Evolutionary conservation across 768 basidiomycete species (phyloP), one percentile per base, ranked within the genome.

Genomic region (Tylopilus intermedius): DNA sequence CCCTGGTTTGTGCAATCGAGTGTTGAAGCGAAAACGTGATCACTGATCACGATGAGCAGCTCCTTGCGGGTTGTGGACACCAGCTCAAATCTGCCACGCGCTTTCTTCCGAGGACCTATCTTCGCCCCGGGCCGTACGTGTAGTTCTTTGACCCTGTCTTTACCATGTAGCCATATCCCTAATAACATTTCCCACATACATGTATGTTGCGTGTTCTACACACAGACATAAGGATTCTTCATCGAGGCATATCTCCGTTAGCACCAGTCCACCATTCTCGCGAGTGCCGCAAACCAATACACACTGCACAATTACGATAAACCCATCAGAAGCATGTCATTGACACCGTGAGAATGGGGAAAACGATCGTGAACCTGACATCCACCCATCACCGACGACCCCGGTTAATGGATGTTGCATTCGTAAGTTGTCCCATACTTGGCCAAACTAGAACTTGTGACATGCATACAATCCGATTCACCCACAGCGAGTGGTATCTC

Each of bases 321-420:
- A 15, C 37, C 37, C 5, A 11, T 15, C 37, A 37, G 1, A 11
- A 33, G 33, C 8, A 5, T 24, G 24, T 24, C 24, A 18, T 18
- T 18, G 18, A 33, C 11, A 37, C 37, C 37, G 37, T 37, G 15
- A 38, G 38, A 38, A 37, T 10, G 3, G 15, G 35, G 35, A 37
- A 5, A 5, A 5, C 33, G 33, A 35, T 35, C 33, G 33, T 35
- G 35, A 37, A 37, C 14, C 7, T 14, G 35, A 37, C 14, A 37
- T 37, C 35, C 35, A 37, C 15, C 5, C 35, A 37, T 37, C 14
- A 26, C 76, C 22, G 21, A 41, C 40, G 4, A 22, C 40, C 40
- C 84, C 2, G 84, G 85, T 4, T 79, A 79, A 5, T 83, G 81
- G 76, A 70, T 78, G 52, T 59, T 77, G 45, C 75, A 74, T 43